These are phyloP conservation scores for Pseudoneurospora amorphoporcata DNA, from an alignment of 495 filamentous ascomycete genomes.

Conservation along the genomic window DNA sequence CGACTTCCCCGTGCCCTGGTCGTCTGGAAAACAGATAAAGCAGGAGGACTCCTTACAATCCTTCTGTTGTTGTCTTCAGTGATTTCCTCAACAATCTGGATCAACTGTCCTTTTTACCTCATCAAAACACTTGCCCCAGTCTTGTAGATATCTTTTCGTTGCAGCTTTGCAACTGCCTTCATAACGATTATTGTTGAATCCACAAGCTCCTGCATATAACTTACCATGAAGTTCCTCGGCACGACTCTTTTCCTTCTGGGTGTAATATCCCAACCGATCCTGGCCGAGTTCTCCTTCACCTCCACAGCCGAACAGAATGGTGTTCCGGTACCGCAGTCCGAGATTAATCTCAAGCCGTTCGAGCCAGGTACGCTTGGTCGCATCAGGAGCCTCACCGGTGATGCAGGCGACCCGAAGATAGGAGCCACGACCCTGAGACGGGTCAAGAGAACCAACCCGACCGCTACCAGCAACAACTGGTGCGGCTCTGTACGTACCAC, in stretches of 20 bases:
- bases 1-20: neutral
- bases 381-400: neutral
- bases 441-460: conserved; percentile 11
- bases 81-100: neutral
- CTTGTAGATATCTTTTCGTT: neutral
- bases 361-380: conserved; percentile 4
- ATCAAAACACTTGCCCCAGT: neutral
- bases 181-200: neutral
- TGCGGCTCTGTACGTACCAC: conserved; percentile 19
- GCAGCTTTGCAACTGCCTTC: neutral
- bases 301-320: conserved; percentile 16
- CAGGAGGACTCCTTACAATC: neutral
- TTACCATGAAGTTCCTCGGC: conserved; percentile 6
- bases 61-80: neutral
- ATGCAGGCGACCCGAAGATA: neutral
- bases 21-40: neutral
- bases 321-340: conserved; percentile 11
- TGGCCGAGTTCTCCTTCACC: conserved; percentile 14
- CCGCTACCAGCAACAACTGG: conserved; percentile 17
- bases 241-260: conserved; percentile 8
- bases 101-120: neutral
- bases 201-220: neutral
- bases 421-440: neutral
- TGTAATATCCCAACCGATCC: conserved; percentile 5
- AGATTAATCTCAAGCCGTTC: conserved; percentile 18